phyloP scores from a whole-genome alignment of 108 stramenopile genomes.

The Schizochytrium sp. region DNA sequence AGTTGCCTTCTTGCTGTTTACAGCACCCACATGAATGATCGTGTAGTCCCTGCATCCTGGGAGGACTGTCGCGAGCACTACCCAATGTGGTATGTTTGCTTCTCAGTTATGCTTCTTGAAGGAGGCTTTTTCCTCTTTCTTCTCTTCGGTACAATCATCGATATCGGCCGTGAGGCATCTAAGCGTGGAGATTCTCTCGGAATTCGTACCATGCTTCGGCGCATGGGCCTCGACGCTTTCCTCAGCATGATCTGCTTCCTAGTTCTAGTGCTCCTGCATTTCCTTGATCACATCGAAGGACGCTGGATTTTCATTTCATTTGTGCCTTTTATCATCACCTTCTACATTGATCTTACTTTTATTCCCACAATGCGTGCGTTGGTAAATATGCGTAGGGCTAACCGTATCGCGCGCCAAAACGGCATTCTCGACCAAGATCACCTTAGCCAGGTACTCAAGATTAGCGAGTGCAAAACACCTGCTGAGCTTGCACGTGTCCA shows the following conservation, averaged over 20 bases:
- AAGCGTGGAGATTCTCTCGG: slow-evolving; percentile 32
- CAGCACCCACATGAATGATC: background rate
- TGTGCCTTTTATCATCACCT: slow-evolving; percentile 38
- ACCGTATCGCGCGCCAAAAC: background rate
- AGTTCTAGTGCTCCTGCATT: background rate
- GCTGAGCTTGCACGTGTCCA: background rate
- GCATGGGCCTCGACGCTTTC: slow-evolving; percentile 1
- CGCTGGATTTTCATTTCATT: slow-evolving; percentile 20
- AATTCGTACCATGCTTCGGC: slow-evolving; percentile 33
- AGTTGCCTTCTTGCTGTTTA: background rate
- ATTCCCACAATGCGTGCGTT: background rate
- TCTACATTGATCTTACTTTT: background rate
- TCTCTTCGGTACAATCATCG: slow-evolving; percentile 23
- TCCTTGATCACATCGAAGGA: background rate
- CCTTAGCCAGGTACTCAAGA: slow-evolving; percentile 14
- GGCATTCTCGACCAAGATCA: background rate
- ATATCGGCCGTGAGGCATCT: slow-evolving; percentile 11
- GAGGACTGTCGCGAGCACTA: slow-evolving; percentile 10
- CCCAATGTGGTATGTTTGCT: slow-evolving; percentile 11
- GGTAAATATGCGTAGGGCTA: background rate
- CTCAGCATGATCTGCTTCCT: slow-evolving; percentile 6
- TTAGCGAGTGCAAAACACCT: background rate
- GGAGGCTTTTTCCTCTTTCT: slow-evolving; percentile 23
- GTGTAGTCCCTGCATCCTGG: background rate
- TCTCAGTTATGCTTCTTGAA: slow-evolving; percentile 19